These are phyloP conservation scores for Suillus brevipes DNA, from an alignment of 768 basidiomycete genomes.

Conservation along the genomic window DNA sequence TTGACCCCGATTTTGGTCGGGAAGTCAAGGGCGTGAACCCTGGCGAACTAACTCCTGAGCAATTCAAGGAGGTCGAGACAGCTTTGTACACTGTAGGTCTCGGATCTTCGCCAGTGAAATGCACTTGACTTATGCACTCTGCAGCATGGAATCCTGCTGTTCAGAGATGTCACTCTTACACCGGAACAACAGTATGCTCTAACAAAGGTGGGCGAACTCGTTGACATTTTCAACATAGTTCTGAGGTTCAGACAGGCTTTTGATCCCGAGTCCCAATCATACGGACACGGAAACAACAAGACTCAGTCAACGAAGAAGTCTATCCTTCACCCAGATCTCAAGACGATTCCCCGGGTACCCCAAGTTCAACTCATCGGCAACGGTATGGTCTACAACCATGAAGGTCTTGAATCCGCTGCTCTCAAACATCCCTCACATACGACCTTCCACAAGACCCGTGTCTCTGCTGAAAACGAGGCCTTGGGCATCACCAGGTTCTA, in stretches of 20 bases:
- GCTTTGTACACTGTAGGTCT: constrained; percentile 71
- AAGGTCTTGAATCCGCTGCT: constrained; percentile 73
- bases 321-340: constrained; percentile 86
- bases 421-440: constrained; percentile 87
- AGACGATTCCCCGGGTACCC: constrained; percentile 84
- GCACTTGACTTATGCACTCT: constrained; percentile 1
- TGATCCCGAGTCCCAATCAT: constrained; percentile 59
- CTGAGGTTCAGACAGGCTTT: constrained; percentile 57
- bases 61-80: constrained; percentile 67
- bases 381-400: constrained; percentile 76
- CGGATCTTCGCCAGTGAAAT: background rate
- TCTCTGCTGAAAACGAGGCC: constrained; percentile 73
- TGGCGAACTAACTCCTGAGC: constrained; percentile 53
- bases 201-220: constrained; percentile 61
- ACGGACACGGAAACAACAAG: constrained; percentile 91
- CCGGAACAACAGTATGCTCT: constrained; percentile 85
- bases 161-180: constrained; percentile 64
- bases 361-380: constrained; percentile 94
- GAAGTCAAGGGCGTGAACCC: constrained; percentile 77
- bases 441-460: constrained; percentile 81
- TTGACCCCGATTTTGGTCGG: constrained; percentile 66
- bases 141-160: constrained; percentile 74
- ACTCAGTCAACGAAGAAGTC: constrained; percentile 72
- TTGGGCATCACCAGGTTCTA: constrained; percentile 86
- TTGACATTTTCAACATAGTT: constrained; percentile 9